Base-by-base conservation (phyloP, 164 flowering plant species). In the Tetrastigma voinierianum region DNA sequence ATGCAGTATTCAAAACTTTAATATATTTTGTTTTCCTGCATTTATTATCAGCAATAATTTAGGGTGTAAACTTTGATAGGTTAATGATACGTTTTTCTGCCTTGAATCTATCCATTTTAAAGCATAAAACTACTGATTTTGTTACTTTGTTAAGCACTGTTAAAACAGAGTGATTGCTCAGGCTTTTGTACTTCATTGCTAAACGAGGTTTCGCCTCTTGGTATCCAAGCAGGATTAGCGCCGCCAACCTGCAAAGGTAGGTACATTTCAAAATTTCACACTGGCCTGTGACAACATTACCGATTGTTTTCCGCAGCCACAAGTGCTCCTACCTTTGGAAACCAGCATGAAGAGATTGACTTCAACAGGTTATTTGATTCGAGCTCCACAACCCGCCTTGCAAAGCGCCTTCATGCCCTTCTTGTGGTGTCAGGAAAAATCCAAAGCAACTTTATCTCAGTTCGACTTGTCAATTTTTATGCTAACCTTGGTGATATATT, bases 381-480 rank as follows among this genome's bases (percentile, higher is more conserved):
- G n/a, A 84, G 90, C 83, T 71, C 68, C 40, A 80, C 71, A 46
- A 11, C 72, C 53, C 65, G 67, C 48, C 74, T 56, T 67, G 82
- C 82, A 56, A 86, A 77, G 74, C 55, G 81, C 46, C 75, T 83
- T 52, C 95, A 89, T 67, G 85, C 86, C 3, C 73, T 78, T 58
- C 83, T 89, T 56, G 49, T 86, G 67, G 90, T 81, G 9, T 80
- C 83, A 0, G 90, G 91, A 15, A 82, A 67, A 61, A 72, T 80
- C 12, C 68, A 59, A 13, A 75, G 75, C 67, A 57, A 73, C 57
- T 80, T 77, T 70, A 43, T 80, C 56, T 65, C 86, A 54, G 74
- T 88, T 15, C 81, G 75, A 72, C 90, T 91, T 47, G 71, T 87
- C 48, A 86, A 80, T 70, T 73, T 80, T 14, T 89, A 87, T 70